Evolutionary conservation across 805 yeast genomes (phyloP).

Genomic region (Yarrowia bubula): DNA sequence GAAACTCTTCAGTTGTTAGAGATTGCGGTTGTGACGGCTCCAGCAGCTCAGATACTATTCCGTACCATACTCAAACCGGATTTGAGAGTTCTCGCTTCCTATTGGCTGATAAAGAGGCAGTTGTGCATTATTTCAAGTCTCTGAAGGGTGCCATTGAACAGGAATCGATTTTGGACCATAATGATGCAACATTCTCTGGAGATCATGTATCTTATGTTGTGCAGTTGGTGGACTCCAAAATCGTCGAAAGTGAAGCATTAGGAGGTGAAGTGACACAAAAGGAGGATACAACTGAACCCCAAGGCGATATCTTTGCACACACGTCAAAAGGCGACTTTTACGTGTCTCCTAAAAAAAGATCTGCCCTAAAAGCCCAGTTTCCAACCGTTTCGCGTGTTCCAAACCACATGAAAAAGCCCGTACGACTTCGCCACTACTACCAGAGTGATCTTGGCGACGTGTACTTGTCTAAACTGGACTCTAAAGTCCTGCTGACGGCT

Average conservation of each 20-base stretch:
- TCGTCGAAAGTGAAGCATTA: background rate
- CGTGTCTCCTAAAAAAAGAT: slow-evolving; percentile 10
- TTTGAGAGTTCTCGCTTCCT: slow-evolving; percentile 5
- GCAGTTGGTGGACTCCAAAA: background rate
- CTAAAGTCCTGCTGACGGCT: background rate
- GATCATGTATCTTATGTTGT: background rate
- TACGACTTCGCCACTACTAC: background rate
- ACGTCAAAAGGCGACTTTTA: slow-evolving; percentile 6
- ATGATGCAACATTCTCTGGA: background rate
- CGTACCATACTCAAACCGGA: background rate
- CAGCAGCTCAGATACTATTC: background rate
- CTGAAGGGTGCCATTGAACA: background rate
- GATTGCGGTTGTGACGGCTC: background rate
- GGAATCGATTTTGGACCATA: background rate
- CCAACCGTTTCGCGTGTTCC: slow-evolving; percentile 14
- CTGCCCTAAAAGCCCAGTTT: slow-evolving; percentile 5
- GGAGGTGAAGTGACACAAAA: background rate
- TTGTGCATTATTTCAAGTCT: background rate
- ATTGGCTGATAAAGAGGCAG: background rate
- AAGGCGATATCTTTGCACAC: background rate
- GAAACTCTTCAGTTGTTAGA: slow-evolving; percentile 7
- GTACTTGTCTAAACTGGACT: background rate
- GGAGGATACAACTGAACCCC: background rate
- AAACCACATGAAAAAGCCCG: background rate
- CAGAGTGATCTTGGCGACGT: background rate